phyloP scores from a whole-genome alignment of 768 basidiomycete species.

The Boletus bicolor region DNA sequence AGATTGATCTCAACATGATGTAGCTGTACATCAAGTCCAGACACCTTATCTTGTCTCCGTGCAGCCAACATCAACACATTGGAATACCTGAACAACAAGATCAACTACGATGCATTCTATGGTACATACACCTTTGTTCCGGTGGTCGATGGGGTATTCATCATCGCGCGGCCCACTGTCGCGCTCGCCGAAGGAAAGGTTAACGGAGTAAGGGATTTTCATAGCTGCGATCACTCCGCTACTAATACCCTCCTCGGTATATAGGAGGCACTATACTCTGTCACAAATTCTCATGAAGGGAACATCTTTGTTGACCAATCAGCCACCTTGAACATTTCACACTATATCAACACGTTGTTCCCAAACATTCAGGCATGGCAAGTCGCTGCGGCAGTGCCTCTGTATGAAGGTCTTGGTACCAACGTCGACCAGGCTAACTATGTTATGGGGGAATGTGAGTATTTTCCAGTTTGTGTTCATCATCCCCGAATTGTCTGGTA shows the following conservation, averaged over 20 bases:
- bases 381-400: neutral
- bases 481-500: neutral
- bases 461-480: neutral
- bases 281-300: constrained; percentile 4
- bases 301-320: neutral
- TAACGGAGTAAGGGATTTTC: constrained; percentile 3
- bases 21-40: neutral
- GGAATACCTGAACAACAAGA: neutral
- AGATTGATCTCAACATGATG: neutral
- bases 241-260: neutral
- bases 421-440: neutral
- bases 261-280: constrained; percentile 5
- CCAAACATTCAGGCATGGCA: neutral
- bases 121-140: constrained; percentile 9
- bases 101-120: neutral
- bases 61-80: neutral
- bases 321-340: neutral
- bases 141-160: constrained; percentile 4
- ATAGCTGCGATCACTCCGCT: too few species aligned
- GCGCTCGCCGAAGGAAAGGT: neutral
- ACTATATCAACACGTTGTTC: constrained; percentile 3
- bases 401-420: neutral
- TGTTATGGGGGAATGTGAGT: constrained; percentile 3
- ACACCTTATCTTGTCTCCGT: constrained; percentile 7
- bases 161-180: constrained; percentile 3